Evolutionary conservation across 2,329 filamentous ascomycete species (phyloP).

Genomic region (Aspergillus proliferans): DNA sequence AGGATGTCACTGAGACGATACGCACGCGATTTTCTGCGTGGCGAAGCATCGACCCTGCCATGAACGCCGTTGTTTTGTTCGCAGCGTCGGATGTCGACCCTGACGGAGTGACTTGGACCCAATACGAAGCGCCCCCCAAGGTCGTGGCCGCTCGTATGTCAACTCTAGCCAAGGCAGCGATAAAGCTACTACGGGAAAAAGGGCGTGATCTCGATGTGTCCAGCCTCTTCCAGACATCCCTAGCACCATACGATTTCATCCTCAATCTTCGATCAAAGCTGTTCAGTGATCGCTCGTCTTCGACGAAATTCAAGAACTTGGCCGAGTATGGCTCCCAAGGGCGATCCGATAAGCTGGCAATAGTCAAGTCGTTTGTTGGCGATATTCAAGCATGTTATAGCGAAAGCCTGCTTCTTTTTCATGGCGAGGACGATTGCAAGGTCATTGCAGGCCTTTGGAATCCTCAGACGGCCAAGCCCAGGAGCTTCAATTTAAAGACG

Average conservation of each 20-base stretch:
- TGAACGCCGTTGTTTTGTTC: slow-evolving; percentile 78
- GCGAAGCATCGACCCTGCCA: slow-evolving; percentile 79
- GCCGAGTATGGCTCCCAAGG: slow-evolving; percentile 43
- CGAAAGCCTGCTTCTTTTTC: slow-evolving; percentile 72
- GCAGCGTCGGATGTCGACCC: slow-evolving; percentile 72
- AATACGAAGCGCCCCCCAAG: slow-evolving; percentile 62
- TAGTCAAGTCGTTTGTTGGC: slow-evolving; percentile 56
- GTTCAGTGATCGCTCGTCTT: slow-evolving; percentile 32
- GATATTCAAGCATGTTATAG: slow-evolving; percentile 65
- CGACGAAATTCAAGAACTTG: slow-evolving; percentile 69
- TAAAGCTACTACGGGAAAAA: slow-evolving; percentile 52
- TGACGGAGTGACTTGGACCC: slow-evolving; percentile 75
- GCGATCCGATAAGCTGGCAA: slow-evolving; percentile 51
- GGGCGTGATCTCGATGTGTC: slow-evolving; percentile 50
- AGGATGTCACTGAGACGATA: slow-evolving; percentile 56
- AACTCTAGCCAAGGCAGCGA: slow-evolving; percentile 69
- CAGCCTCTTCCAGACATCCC: slow-evolving; percentile 64
- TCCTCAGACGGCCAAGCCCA: slow-evolving; percentile 37
- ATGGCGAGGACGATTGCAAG: slow-evolving; percentile 54
- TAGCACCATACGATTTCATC: slow-evolving; percentile 79
- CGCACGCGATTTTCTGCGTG: slow-evolving; percentile 71
- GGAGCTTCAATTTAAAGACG: slow-evolving; percentile 31
- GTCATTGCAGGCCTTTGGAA: slow-evolving; percentile 62
- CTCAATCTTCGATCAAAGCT: slow-evolving; percentile 61
- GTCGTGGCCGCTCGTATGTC: slow-evolving; percentile 82